Evolutionary conservation across 1,139 yeast genomes (phyloP), one percentile per base, ranked within the genome.

Genomic region (Ashbya aceris): DNA sequence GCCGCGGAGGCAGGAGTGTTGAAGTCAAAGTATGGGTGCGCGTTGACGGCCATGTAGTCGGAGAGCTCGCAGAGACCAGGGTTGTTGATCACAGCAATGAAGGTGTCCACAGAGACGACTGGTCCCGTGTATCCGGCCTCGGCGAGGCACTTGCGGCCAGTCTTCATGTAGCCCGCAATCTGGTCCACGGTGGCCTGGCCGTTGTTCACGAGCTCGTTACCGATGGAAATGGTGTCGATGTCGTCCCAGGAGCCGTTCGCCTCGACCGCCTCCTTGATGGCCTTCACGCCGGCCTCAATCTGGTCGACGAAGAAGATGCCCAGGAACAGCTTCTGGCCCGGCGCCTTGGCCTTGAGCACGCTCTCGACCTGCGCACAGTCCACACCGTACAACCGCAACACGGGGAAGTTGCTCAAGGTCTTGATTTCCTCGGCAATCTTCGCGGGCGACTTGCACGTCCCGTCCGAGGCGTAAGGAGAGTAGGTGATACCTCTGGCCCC

Each of bases 21-120:
- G 58, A 83, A 81, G 64, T 81, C 87, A 69, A 83, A 83, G 75
- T 70, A 83, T 53, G 91, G 83, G 64, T 83, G 94, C 44, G 83
- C 82, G 64, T 82, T 83, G 53, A 81, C 83, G 27, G 91, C 91
- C 65, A 83, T 70, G 71, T 81, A 83, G 65, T 83, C 93, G 29
- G 87, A 80, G 56, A 68, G 64, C 40, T 70, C 65, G 70, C 94
- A 83, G 62, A 83, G 73, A 32, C 67, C 80, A 48, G 87, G 81
- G 73, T 83, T 80, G 66, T 71, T 70, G 49, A 76, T 70, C 51
- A 79, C 78, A 39, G 93, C 89, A 54, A 77, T 76, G 62, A 80
- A 79, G 41, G 94, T 83, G 63, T 83, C 94, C 46, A 81, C 91
- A 14, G 87, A 71, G 41, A 83, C 89, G 55, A 83, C 77, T 36